A percentile compares a stretch with the other conserved stretches of the same genome.
phyloP scores from a whole-genome alignment of 2,329 filamentous ascomycete genomes.

The Aspergillus pseudoterreus region DNA sequence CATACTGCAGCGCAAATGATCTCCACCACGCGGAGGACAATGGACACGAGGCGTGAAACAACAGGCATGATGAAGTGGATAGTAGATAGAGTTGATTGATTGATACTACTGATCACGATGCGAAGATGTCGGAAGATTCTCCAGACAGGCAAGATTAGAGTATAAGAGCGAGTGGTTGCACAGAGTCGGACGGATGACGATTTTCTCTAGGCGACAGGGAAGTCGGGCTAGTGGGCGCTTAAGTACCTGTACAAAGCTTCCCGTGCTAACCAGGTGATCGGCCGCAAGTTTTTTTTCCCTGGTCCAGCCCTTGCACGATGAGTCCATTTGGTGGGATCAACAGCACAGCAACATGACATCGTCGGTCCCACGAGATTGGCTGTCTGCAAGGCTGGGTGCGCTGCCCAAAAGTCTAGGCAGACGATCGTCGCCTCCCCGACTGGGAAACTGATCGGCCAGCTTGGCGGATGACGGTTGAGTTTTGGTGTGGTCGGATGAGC shows the following conservation, averaged over 20 bases:
- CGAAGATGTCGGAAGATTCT: no score
- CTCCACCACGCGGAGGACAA: conserved; percentile 59
- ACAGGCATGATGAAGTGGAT: conserved; percentile 42
- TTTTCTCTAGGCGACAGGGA: background rate
- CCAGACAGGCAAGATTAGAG: no score
- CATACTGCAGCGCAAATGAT: conserved; percentile 67
- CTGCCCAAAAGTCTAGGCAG: conserved; percentile 13
- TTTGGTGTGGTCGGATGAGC: background rate
- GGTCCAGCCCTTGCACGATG: conserved; percentile 2
- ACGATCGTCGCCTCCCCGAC: conserved; percentile 1
- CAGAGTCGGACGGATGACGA: no score
- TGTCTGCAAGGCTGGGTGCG: background rate
- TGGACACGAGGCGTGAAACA: conserved; percentile 53
- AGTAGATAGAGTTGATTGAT: conserved; percentile 1
- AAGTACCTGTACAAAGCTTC: conserved; percentile 2
- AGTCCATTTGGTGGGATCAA: conserved; percentile 5
- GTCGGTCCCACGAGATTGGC: conserved; percentile 10
- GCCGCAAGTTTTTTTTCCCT: background rate
- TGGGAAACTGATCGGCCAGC: conserved; percentile 10
- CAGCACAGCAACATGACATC: conserved; percentile 15
- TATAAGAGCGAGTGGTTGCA: no score
- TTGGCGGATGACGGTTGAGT: background rate
- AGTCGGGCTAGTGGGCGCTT: background rate
- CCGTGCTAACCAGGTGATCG: conserved; percentile 3
- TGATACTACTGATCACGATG: background rate